phyloP scores from a whole-genome alignment of 129 eudicot genomes.

The Escallonia herrerae region DNA sequence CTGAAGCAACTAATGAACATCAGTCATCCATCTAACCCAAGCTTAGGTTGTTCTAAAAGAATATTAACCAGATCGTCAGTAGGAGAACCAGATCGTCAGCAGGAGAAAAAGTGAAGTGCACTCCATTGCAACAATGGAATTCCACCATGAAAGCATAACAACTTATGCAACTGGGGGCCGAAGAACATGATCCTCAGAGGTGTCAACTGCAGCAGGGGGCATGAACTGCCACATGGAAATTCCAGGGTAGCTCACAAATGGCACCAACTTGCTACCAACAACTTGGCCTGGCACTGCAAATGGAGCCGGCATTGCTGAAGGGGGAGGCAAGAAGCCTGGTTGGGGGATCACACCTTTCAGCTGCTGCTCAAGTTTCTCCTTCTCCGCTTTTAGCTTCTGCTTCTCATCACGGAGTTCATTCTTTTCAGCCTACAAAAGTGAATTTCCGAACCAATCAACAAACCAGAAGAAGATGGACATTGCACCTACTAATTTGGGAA shows the following conservation, averaged over 20 bases:
- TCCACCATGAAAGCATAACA: too few species aligned
- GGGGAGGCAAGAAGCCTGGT: constrained; percentile 40
- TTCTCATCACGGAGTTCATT: constrained; percentile 40
- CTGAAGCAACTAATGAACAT: too few species aligned
- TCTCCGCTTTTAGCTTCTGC: constrained; percentile 33
- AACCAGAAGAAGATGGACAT: constrained; percentile 1
- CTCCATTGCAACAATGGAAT: too few species aligned
- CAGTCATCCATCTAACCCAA: too few species aligned
- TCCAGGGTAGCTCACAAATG: constrained; percentile 54
- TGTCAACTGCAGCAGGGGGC: constrained; percentile 58
- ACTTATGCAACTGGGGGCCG: too few species aligned
- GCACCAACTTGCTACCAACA: constrained; percentile 49
- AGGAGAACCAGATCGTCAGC: too few species aligned
- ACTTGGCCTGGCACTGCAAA: constrained; percentile 30
- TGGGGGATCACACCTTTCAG: constrained; percentile 35
- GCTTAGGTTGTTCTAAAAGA: too few species aligned
- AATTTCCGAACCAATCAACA: not conserved
- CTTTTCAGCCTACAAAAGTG: constrained; percentile 52
- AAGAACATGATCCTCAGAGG: constrained; percentile 67
- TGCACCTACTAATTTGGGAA: not conserved
- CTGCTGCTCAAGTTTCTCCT: constrained; percentile 37
- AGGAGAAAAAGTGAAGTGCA: too few species aligned
- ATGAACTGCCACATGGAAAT: constrained; percentile 78
- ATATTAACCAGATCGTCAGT: too few species aligned
- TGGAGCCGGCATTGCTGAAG: constrained; percentile 35